Evolutionary conservation across 2,329 filamentous ascomycete species (phyloP).

Genomic region (Didymella pinodella): DNA sequence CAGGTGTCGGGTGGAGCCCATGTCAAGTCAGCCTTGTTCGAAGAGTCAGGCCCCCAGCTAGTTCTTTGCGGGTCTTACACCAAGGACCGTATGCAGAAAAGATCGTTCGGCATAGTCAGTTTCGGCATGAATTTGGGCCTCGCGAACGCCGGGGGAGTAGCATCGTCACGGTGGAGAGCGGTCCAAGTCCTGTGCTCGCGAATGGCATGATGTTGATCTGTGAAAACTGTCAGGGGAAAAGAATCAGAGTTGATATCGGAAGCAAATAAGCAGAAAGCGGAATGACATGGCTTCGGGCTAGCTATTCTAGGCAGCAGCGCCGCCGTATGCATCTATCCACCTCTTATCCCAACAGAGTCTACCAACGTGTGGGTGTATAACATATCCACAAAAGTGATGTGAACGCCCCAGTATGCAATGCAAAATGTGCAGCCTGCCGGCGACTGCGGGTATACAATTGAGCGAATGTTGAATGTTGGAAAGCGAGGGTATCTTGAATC

Average conservation of each 20-base stretch:
- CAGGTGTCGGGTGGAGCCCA: slow-evolving; percentile 12
- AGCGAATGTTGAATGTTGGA: slow-evolving; percentile 22
- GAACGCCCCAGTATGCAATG: slow-evolving; percentile 37
- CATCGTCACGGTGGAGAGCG: slow-evolving; percentile 4
- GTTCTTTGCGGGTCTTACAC: slow-evolving; percentile 39
- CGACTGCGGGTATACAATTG: slow-evolving; percentile 24
- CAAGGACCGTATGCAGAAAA: slow-evolving; percentile 21
- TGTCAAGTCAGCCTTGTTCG: slow-evolving; percentile 45
- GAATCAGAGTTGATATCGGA: slow-evolving; percentile 5
- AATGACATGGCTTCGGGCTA: slow-evolving; percentile 23
- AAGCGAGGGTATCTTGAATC: slow-evolving; percentile 42
- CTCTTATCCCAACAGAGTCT: slow-evolving; percentile 31
- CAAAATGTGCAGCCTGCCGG: slow-evolving; percentile 21
- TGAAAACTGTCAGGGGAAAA: slow-evolving; percentile 9
- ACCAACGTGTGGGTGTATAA: slow-evolving; percentile 24
- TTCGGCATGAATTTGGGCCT: slow-evolving; percentile 12
- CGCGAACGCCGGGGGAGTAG: slow-evolving; percentile 2
- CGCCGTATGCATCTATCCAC: slow-evolving; percentile 35
- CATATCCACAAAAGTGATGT: slow-evolving; percentile 25
- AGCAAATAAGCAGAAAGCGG: slow-evolving; percentile 14
- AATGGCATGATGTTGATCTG: slow-evolving; percentile 6
- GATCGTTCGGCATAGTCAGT: slow-evolving; percentile 8
- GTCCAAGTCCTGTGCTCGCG: slow-evolving; percentile 3
- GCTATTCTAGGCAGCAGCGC: slow-evolving; percentile 37
- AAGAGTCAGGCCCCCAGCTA: slow-evolving; percentile 46